A percentile compares a stretch with the other conserved stretches of the same genome.
phyloP scores from a whole-genome alignment of 768 basidiomycete genomes.

The Polyporus arcularius region DNA sequence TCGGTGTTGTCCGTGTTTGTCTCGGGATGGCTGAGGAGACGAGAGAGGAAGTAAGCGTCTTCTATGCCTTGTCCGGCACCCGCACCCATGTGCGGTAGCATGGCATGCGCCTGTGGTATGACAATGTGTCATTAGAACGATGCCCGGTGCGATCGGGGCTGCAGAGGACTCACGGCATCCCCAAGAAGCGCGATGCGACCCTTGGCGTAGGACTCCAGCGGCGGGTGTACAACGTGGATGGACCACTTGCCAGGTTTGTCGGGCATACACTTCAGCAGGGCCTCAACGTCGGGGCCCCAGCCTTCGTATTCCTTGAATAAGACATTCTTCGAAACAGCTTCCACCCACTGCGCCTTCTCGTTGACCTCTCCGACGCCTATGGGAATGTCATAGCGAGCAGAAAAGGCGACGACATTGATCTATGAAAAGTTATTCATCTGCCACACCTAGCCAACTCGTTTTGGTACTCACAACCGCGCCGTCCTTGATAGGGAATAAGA shows the following conservation, averaged over 20 bases:
- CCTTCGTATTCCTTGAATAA: slow-evolving; percentile 42
- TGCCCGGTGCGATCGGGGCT: background rate
- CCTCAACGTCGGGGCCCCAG: slow-evolving; percentile 46
- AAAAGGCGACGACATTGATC: slow-evolving; percentile 48
- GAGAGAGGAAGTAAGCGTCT: slow-evolving; percentile 49
- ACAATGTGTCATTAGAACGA: background rate
- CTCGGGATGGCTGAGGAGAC: slow-evolving; percentile 46
- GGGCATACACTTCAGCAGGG: slow-evolving; percentile 44
- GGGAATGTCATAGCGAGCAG: slow-evolving; percentile 31
- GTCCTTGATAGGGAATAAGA: slow-evolving; percentile 50
- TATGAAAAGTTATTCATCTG: background rate
- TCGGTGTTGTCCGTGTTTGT: slow-evolving; percentile 43
- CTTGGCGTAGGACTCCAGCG: slow-evolving; percentile 44
- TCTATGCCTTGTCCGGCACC: slow-evolving; percentile 63
- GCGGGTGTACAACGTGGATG: slow-evolving; percentile 50
- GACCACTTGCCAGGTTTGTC: slow-evolving; percentile 51
- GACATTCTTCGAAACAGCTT: slow-evolving; percentile 40
- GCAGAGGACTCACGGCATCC: slow-evolving; percentile 38
- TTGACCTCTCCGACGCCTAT: slow-evolving; percentile 17
- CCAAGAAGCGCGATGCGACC: slow-evolving; percentile 51
- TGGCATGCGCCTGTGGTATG: slow-evolving; percentile 45
- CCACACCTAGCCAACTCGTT: background rate
- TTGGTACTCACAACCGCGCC: slow-evolving; percentile 37
- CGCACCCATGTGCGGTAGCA: slow-evolving; percentile 58
- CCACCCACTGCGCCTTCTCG: slow-evolving; percentile 39